Evolutionary conservation across 2,329 filamentous ascomycete species (phyloP).

Genomic region (Colletotrichum sp.): DNA sequence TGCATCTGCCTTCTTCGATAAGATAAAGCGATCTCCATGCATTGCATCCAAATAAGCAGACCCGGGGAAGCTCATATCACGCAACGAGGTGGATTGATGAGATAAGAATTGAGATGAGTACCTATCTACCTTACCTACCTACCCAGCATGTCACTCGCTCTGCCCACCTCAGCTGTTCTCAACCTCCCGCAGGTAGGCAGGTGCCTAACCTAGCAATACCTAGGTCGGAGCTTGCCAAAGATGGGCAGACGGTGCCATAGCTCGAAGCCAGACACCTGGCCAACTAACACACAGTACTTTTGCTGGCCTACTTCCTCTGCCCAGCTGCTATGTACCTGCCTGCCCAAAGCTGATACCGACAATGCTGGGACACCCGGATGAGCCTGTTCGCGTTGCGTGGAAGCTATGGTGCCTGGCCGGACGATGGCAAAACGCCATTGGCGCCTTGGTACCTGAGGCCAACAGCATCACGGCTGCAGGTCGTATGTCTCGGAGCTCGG

Average conservation of each 20-base stretch:
- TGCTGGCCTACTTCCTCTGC: not conserved
- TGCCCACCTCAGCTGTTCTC: not conserved
- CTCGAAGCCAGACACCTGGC: not conserved
- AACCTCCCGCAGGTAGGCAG: not conserved
- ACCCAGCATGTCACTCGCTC: not conserved
- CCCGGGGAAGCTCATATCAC: not conserved
- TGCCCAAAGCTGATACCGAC: not conserved
- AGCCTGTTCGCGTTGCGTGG: not conserved
- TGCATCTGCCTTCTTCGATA: not conserved
- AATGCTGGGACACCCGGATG: not conserved
- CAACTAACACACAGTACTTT: not conserved
- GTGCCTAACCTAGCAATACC: not conserved
- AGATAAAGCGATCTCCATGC: not conserved
- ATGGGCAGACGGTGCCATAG: not conserved
- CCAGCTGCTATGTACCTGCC: not conserved
- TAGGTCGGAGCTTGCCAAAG: not conserved
- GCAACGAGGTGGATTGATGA: not conserved
- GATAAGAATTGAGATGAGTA: not conserved
- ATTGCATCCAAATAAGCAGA: not conserved
- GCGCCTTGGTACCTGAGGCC: slow-evolving; percentile 14
- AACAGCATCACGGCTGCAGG: not conserved
- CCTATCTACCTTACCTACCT: not conserved
- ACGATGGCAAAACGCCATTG: not conserved
- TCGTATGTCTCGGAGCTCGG: slow-evolving; percentile 1
- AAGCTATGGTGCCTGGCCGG: not conserved